Base-by-base conservation (phyloP, 768 basidiomycete species). In the Tephrocybe sp. region DNA sequence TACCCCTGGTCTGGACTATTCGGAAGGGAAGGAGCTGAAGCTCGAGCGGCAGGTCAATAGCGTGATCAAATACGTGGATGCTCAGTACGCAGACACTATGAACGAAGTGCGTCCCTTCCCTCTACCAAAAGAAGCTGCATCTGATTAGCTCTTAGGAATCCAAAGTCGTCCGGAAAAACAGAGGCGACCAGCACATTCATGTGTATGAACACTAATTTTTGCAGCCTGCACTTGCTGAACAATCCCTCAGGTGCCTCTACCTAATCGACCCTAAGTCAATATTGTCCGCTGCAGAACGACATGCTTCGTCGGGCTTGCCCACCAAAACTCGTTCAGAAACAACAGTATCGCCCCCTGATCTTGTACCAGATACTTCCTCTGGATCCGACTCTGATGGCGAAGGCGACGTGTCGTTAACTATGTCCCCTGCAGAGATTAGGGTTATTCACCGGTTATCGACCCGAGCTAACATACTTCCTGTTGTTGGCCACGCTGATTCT, bases 161-260 rank as follows among this genome's bases (percentile, higher is more conserved):
- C 49, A 94, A 93, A 75, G 90, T 94, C 36, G 73, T 93, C 45
- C 82, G 91, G 57, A 82, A 90, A 65, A 90, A 81, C 70, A 91
- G 87, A 71, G 90, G 89, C 43, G 91, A 94, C 69, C 88, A 90
- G 59, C 92, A 93, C 59, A 85, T 94, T 59, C 91, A 94, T 70
- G 70, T 93, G 90, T 92, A 66, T 68, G 89, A 33, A 24, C 24
- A 68, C 20, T 7, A 56, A 50, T 20, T 44, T 53, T 39, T 43
- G 24, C 42, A 15, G 12, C 17, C 11, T 17, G 36, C 36, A 42
- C 20, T 51, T 56, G 38, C 37, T 57, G 52, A 44, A 48, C 37
- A 9, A 44, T 50, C 60, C 48, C 47, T 11, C 53, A 91, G 90
- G 40, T 90, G 87, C 64, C 88, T 93, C 53, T 93, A 93, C 68